A percentile compares a stretch with the other conserved stretches of the same genome.
Conservation (phyloP, 257 asterid species). For the Solanum sejunctum region DNA sequence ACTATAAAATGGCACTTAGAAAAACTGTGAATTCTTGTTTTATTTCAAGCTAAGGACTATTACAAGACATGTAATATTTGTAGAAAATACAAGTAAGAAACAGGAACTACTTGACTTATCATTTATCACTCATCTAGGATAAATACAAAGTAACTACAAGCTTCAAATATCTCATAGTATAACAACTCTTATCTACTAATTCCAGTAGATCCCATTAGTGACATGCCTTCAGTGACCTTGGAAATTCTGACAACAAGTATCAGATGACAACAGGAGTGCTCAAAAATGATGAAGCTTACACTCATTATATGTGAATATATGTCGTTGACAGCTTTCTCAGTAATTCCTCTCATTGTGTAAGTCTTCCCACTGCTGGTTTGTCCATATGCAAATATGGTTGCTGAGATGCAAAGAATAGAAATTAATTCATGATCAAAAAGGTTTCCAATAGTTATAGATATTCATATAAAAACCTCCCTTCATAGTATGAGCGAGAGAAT, state of each 20-base stretch:
- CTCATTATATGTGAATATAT: constrained; percentile 72
- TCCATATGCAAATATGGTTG: constrained; percentile 94
- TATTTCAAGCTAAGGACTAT: neutral
- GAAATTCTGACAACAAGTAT: neutral
- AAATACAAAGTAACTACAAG: neutral
- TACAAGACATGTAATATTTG: neutral
- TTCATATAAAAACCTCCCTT: neutral
- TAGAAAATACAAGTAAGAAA: neutral
- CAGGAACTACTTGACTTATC: neutral
- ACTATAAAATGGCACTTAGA: neutral
- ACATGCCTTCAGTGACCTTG: neutral
- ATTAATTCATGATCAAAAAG: neutral
- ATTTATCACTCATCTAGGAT: neutral
- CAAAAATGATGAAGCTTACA: constrained; percentile 31
- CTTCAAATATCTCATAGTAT: neutral
- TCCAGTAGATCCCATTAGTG: neutral
- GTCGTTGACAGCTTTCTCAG: constrained; percentile 87
- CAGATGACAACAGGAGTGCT: neutral
- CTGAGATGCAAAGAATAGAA: constrained; percentile 29
- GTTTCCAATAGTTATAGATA: neutral
- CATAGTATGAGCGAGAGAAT: neutral
- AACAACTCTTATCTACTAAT: neutral
- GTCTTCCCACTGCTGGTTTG: constrained; percentile 99
- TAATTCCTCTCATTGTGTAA: constrained; percentile 86
- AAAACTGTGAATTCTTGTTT: neutral